Conservation (phyloP, 1,284 basidiomycete genomes). For the Rhodotorula sp. region DNA sequence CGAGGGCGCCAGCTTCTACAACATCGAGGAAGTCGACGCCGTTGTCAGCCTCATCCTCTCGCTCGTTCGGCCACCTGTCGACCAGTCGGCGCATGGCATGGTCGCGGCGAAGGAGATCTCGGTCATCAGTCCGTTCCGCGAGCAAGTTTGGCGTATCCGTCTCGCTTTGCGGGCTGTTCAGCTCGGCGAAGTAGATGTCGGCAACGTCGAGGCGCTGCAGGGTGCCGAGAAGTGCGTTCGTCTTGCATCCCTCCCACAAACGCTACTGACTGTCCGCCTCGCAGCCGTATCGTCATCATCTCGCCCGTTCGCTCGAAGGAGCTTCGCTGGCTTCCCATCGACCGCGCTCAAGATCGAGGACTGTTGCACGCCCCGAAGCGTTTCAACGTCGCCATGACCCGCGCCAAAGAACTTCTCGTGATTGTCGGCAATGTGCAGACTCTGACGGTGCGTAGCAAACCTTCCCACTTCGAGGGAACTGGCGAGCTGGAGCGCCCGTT, state of each 20-base stretch:
- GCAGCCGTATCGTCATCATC: slow-evolving; percentile 47
- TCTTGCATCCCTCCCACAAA: too few species aligned
- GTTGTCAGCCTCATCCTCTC: slow-evolving; percentile 41
- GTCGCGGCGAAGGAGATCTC: slow-evolving; percentile 46
- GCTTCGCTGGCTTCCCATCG: slow-evolving; percentile 45
- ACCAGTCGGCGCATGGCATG: slow-evolving; percentile 6
- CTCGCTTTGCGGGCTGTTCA: slow-evolving; percentile 44
- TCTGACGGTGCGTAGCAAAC: slow-evolving; percentile 23
- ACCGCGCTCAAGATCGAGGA: slow-evolving; percentile 46
- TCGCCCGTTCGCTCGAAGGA: slow-evolving; percentile 46
- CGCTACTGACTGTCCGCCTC: background rate
- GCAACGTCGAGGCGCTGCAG: slow-evolving; percentile 48
- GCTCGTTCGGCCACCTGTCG: slow-evolving; percentile 30
- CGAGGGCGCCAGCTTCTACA: slow-evolving; percentile 46
- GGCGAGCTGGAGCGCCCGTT: too few species aligned
- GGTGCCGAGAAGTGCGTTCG: slow-evolving; percentile 41
- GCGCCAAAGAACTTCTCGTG: slow-evolving; percentile 51
- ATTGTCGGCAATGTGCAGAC: slow-evolving; percentile 49
- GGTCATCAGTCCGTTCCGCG: slow-evolving; percentile 50
- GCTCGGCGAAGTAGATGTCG: slow-evolving; percentile 48
- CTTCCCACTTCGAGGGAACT: too few species aligned
- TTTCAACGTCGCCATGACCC: slow-evolving; percentile 52
- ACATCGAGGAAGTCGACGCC: slow-evolving; percentile 43
- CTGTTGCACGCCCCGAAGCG: slow-evolving; percentile 49
- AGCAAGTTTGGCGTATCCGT: slow-evolving; percentile 52